Evolutionary conservation across 1,284 basidiomycete genomes (phyloP).

Genomic region (Trametes hirsuta): DNA sequence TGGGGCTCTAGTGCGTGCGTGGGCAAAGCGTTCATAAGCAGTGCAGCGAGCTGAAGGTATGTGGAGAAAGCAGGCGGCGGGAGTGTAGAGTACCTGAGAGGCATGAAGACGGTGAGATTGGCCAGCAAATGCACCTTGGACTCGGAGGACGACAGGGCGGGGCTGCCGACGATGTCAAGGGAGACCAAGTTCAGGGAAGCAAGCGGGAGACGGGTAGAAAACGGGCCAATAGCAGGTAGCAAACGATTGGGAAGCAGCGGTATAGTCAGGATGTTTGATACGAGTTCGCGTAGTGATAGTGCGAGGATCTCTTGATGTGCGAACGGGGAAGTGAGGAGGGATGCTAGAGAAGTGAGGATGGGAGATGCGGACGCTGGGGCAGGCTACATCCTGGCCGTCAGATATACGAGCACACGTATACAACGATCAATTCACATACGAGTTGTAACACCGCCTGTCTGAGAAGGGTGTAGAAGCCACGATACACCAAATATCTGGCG

Average conservation of each 20-base stretch:
- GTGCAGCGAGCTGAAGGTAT: constrained; percentile 57
- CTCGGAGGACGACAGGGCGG: constrained; percentile 27
- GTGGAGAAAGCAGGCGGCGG: constrained; percentile 47
- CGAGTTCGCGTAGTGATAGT: constrained; percentile 37
- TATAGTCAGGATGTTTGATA: constrained; percentile 59
- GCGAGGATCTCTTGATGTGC: constrained; percentile 34
- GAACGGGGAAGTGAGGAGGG: constrained; percentile 46
- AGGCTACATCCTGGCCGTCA: constrained; percentile 39
- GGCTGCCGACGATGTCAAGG: constrained; percentile 29
- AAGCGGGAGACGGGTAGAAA: constrained; percentile 52
- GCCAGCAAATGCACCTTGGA: constrained; percentile 62
- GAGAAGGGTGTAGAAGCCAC: constrained; percentile 45
- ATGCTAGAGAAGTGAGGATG: constrained; percentile 46
- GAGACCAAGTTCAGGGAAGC: constrained; percentile 38
- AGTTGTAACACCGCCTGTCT: constrained; percentile 33
- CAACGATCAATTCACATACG: constrained; percentile 22
- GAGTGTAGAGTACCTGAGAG: constrained; percentile 55
- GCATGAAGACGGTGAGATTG: constrained; percentile 64
- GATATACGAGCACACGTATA: neutral
- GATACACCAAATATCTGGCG: constrained; percentile 44
- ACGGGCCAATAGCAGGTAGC: constrained; percentile 52
- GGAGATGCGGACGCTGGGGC: constrained; percentile 38
- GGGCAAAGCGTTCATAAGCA: constrained; percentile 59
- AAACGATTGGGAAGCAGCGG: constrained; percentile 71
- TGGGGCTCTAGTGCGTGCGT: constrained; percentile 52